Conservation (phyloP, 371 early-diverging fungal genomes). For the Mucor velutinosus region DNA sequence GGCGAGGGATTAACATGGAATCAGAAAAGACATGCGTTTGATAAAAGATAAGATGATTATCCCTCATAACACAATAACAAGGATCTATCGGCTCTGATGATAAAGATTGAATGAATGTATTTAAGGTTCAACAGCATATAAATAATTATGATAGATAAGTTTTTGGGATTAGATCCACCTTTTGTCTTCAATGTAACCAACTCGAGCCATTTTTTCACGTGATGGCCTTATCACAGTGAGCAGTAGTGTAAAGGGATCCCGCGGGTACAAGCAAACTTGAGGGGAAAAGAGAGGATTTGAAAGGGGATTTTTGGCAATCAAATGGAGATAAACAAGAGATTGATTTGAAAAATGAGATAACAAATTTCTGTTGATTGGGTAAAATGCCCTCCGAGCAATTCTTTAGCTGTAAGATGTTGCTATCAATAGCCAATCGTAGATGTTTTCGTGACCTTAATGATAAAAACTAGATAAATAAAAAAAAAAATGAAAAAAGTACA, state of each 20-base stretch:
- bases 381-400: conserved; percentile 13
- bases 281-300: conserved; percentile 2
- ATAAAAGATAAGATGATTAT: not conserved
- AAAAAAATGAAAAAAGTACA: not conserved
- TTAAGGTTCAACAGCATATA: not conserved
- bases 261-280: not conserved
- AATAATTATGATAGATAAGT: conserved; percentile 1
- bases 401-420: not conserved
- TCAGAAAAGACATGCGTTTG: not conserved
- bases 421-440: conserved; percentile 19
- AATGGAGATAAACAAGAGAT: conserved; percentile 6
- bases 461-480: conserved; percentile 1
- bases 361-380: conserved; percentile 10
- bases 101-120: not conserved
- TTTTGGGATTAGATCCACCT: not conserved
- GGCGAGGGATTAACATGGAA: not conserved
- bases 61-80: not conserved
- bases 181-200: not conserved
- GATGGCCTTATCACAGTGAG: not conserved
- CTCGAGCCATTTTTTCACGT: not conserved
- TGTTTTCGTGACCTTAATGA: not conserved
- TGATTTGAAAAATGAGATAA: conserved; percentile 11
- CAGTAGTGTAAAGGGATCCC: not conserved
- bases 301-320: not conserved
- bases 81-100: not conserved